These are phyloP conservation scores for Moesziomyces antarcticus DNA, from an alignment of 1,284 basidiomycete genomes.

Conservation along the genomic window DNA sequence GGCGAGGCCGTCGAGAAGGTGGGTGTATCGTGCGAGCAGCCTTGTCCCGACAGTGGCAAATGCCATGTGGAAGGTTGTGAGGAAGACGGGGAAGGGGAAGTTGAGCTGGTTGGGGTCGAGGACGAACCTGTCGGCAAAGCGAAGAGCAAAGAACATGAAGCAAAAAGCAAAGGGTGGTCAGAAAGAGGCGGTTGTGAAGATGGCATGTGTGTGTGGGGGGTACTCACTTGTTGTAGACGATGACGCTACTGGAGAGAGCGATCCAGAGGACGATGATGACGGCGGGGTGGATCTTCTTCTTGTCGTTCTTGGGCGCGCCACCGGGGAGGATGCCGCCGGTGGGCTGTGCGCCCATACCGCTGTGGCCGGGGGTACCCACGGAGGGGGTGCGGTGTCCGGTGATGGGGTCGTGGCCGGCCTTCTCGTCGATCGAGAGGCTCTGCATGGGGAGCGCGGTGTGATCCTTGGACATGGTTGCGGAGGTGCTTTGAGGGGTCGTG, in stretches of 20 bases:
- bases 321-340: constrained; percentile 54
- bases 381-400: constrained; percentile 57
- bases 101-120: constrained; percentile 55
- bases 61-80: constrained; percentile 67
- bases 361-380: constrained; percentile 47
- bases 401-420: constrained; percentile 62
- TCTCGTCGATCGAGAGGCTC: constrained; percentile 60
- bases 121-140: constrained; percentile 25
- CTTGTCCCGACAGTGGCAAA: constrained; percentile 86
- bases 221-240: constrained; percentile 83
- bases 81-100: constrained; percentile 68
- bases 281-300: constrained; percentile 70
- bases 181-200: not conserved
- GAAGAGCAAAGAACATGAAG: constrained; percentile 64
- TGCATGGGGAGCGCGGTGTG: constrained; percentile 62
- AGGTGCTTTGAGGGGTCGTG: not conserved
- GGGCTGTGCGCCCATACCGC: constrained; percentile 47
- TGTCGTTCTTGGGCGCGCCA: constrained; percentile 44
- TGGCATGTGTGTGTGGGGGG: not conserved
- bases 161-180: constrained; percentile 70
- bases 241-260: constrained; percentile 85
- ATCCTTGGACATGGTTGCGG: constrained; percentile 56
- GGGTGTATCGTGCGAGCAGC: constrained; percentile 85
- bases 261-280: constrained; percentile 90
- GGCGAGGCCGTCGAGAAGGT: constrained; percentile 85